Evolutionary conservation across 805 yeast genomes (phyloP).

Genomic region (Alloascoidea hylecoeti): DNA sequence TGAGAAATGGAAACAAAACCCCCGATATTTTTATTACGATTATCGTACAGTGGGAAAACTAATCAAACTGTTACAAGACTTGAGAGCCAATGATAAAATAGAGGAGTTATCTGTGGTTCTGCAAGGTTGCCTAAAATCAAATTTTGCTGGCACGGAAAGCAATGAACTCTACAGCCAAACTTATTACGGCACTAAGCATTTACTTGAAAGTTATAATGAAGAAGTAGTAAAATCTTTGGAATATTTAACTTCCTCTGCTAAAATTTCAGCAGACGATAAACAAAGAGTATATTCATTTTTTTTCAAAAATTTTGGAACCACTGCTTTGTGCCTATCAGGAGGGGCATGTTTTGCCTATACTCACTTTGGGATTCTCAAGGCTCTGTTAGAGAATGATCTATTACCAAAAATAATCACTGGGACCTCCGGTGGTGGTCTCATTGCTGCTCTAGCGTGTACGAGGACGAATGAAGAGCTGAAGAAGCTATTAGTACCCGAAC

Average conservation of each 20-base stretch:
- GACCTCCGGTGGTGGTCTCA: conserved; percentile 70
- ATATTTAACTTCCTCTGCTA: conserved; percentile 22
- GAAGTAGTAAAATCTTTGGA: conserved; percentile 37
- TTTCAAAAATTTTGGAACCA: conserved; percentile 51
- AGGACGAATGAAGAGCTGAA: conserved; percentile 54
- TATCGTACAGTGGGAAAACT: conserved; percentile 41
- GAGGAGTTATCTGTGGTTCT: conserved; percentile 39
- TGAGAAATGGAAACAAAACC: conserved; percentile 50
- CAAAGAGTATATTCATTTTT: conserved; percentile 39
- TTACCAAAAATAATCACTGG: conserved; percentile 63
- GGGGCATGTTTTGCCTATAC: conserved; percentile 72
- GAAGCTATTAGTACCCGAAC: conserved; percentile 39
- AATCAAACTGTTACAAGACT: conserved; percentile 22
- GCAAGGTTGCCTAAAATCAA: conserved; percentile 54
- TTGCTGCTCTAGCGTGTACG: conserved; percentile 60
- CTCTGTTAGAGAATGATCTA: conserved; percentile 49
- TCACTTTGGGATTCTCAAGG: conserved; percentile 67
- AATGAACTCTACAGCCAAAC: conserved; percentile 58
- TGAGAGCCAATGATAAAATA: conserved; percentile 19
- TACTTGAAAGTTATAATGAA: conserved; percentile 38
- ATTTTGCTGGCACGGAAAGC: conserved; percentile 72
- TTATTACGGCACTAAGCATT: conserved; percentile 57
- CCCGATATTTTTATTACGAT: conserved; percentile 54
- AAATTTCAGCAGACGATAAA: conserved; percentile 26
- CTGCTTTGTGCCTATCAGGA: conserved; percentile 63